Evolutionary conservation across 352 stramenopile species (phyloP).

Genomic region (Globisporangium cederbergense): DNA sequence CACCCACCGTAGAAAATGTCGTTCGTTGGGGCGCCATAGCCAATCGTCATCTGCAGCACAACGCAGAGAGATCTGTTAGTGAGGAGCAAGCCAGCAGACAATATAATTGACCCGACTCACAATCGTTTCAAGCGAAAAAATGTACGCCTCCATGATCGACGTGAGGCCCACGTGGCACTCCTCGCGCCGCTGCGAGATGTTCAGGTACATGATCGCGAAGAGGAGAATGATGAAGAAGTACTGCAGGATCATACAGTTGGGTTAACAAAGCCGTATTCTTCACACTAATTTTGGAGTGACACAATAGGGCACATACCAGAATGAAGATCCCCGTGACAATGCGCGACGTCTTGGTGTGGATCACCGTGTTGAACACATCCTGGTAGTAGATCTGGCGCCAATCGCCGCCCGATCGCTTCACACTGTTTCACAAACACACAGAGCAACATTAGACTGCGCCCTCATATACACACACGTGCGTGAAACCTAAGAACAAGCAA

Average conservation of each 20-base stretch:
- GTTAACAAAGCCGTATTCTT: neutral
- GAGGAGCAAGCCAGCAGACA: neutral
- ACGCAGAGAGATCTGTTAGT: neutral
- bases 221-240: slow-evolving; percentile 81
- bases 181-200: slow-evolving; percentile 55
- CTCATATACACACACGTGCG: neutral
- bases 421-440: slow-evolving; percentile 20
- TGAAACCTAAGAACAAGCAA: neutral
- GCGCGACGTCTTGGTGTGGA: slow-evolving; percentile 80
- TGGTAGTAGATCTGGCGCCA: slow-evolving; percentile 85
- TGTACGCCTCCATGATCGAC: slow-evolving; percentile 78
- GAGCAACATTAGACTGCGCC: neutral
- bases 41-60: slow-evolving; percentile 78
- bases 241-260: slow-evolving; percentile 24
- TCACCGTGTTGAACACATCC: slow-evolving; percentile 84
- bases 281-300: neutral
- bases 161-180: slow-evolving; percentile 72
- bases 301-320: slow-evolving; percentile 28
- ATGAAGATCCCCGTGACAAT: slow-evolving; percentile 80
- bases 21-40: slow-evolving; percentile 80
- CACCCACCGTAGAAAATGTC: slow-evolving; percentile 88
- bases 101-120: slow-evolving; percentile 28
- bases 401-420: slow-evolving; percentile 64
- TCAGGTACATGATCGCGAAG: slow-evolving; percentile 72
- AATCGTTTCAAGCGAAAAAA: slow-evolving; percentile 87